Evolutionary conservation across 768 basidiomycete genomes (phyloP).

Genomic region (Gymnopilus junonius): DNA sequence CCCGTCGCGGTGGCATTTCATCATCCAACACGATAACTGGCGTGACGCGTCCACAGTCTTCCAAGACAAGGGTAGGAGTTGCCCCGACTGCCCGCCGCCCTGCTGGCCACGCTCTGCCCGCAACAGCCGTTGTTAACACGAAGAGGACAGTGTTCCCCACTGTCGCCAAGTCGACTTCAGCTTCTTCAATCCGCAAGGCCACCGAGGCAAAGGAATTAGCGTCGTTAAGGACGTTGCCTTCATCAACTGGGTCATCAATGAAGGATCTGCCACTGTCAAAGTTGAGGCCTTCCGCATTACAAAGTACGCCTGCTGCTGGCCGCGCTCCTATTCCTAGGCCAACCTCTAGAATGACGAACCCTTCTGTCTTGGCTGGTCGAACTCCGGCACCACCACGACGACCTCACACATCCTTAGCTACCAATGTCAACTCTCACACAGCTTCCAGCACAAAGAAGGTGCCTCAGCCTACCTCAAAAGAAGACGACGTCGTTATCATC

Average conservation of each 20-base stretch:
- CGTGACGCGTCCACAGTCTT: slow-evolving; percentile 4
- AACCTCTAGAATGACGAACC: no score
- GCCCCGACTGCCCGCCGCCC: neutral
- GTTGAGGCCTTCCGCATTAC: neutral
- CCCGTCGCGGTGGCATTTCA: neutral
- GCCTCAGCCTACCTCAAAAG: neutral
- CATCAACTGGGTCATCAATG: neutral
- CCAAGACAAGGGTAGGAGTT: neutral
- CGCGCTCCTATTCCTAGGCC: no score
- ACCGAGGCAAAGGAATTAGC: neutral
- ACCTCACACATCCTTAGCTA: slow-evolving; percentile 17
- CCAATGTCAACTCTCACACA: neutral
- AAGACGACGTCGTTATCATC: neutral
- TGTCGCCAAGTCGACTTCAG: neutral
- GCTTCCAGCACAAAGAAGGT: neutral
- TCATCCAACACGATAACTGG: neutral
- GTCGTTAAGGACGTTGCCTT: neutral
- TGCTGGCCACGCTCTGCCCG: neutral
- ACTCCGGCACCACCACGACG: no score
- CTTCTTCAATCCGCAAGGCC: neutral
- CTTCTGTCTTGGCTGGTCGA: no score
- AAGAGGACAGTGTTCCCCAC: neutral
- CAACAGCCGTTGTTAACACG: neutral
- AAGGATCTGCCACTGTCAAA: neutral
- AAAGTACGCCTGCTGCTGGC: neutral